phyloP scores from a whole-genome alignment of 208 protist species.

The Crithidia brevicula region DNA sequence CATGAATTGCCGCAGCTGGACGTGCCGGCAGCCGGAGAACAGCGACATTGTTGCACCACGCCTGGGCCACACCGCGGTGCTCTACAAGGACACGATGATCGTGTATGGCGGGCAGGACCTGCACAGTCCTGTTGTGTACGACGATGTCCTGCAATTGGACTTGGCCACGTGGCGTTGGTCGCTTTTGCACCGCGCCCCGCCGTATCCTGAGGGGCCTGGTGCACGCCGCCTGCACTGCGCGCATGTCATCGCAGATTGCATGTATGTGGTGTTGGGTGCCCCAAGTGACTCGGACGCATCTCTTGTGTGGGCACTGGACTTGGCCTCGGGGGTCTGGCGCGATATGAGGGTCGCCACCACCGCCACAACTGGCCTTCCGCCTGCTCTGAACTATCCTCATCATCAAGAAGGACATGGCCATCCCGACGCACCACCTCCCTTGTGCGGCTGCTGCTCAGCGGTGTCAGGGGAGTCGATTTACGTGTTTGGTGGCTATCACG shows the following conservation, averaged over 20 bases:
- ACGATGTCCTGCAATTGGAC: constrained; percentile 76
- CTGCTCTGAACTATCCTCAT: neutral
- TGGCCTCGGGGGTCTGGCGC: constrained; percentile 55
- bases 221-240: constrained; percentile 73
- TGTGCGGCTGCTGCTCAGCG: constrained; percentile 64
- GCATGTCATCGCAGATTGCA: constrained; percentile 59
- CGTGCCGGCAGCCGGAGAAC: constrained; percentile 37
- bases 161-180: constrained; percentile 78
- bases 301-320: constrained; percentile 71
- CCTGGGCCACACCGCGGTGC: constrained; percentile 55
- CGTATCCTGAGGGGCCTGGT: constrained; percentile 68
- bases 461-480: constrained; percentile 62
- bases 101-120: constrained; percentile 84
- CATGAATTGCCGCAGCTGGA: constrained; percentile 18
- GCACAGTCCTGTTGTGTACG: constrained; percentile 39
- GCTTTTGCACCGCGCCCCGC: constrained; percentile 47
- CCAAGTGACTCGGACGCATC: constrained; percentile 19
- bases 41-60: constrained; percentile 61
- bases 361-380: neutral
- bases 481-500: constrained; percentile 65
- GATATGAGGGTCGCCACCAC: constrained; percentile 30
- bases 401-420: neutral
- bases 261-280: constrained; percentile 86
- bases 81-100: constrained; percentile 85
- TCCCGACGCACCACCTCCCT: constrained; percentile 26